Conservation (phyloP, 148 eudicot genomes). For the Mesembryanthemum crystallinum region DNA sequence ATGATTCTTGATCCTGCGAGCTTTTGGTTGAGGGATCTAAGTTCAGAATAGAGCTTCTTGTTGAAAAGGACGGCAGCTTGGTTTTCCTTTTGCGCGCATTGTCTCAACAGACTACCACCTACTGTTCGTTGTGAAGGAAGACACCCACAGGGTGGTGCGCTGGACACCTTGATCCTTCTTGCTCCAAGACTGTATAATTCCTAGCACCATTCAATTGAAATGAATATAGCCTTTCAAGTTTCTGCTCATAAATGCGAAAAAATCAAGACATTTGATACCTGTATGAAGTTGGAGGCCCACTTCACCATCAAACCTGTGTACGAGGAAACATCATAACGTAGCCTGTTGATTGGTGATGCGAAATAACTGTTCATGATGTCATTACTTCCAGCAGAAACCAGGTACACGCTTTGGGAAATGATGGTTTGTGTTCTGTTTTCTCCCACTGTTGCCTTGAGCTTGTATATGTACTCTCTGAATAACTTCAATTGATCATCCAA, state of each 20-base stretch:
- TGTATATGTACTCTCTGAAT: constrained; percentile 34
- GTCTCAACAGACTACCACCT: constrained; percentile 41
- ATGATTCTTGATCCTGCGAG: constrained; percentile 34
- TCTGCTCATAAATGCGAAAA: not conserved
- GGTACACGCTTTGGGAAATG: constrained; percentile 29
- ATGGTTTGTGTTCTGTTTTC: constrained; percentile 27
- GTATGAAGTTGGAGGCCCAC: constrained; percentile 33
- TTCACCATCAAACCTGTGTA: constrained; percentile 28
- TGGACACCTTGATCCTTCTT: constrained; percentile 43
- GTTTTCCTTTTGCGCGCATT: constrained; percentile 45
- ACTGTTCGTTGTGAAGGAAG: constrained; percentile 61
- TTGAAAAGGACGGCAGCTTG: constrained; percentile 48
- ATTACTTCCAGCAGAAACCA: constrained; percentile 36
- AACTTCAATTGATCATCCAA: constrained; percentile 28
- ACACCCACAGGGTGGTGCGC: constrained; percentile 64
- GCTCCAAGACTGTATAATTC: constrained; percentile 54
- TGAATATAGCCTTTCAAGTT: no score
- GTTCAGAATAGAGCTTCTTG: constrained; percentile 30
- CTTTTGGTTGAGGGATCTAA: constrained; percentile 34
- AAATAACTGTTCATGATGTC: constrained; percentile 37
- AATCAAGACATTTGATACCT: constrained; percentile 13
- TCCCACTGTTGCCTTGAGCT: constrained; percentile 32
- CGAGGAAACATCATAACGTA: not conserved
- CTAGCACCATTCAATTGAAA: constrained; percentile 21
- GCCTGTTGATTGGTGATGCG: constrained; percentile 15